A percentile compares a stretch with the other conserved stretches of the same genome.
Conservation (phyloP, 805 yeast species). For the Sugiyamaella mastotermitis region DNA sequence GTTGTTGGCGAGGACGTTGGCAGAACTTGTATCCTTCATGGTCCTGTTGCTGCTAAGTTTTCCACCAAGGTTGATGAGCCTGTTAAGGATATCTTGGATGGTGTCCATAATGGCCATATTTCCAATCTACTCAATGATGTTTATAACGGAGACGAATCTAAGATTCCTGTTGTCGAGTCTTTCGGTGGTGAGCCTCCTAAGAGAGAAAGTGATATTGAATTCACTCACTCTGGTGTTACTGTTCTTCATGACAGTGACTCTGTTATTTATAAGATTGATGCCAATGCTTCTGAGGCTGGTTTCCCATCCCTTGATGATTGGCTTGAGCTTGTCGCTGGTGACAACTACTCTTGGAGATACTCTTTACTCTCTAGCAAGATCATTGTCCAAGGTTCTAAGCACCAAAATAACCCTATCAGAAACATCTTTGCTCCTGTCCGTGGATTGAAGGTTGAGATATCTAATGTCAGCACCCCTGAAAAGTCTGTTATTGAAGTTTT, state of each 20-base stretch:
- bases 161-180: slow-evolving; percentile 84
- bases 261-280: slow-evolving; percentile 36
- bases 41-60: slow-evolving; percentile 96
- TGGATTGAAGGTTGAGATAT: slow-evolving; percentile 57
- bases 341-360: slow-evolving; percentile 76
- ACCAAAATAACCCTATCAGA: slow-evolving; percentile 71
- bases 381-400: slow-evolving; percentile 80
- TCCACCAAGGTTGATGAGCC: slow-evolving; percentile 88
- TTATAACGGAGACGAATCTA: slow-evolving; percentile 63
- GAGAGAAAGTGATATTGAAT: slow-evolving; percentile 22
- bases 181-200: slow-evolving; percentile 62
- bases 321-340: slow-evolving; percentile 80
- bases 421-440: slow-evolving; percentile 73
- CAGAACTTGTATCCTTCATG: slow-evolving; percentile 98
- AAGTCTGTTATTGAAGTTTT: slow-evolving; percentile 58
- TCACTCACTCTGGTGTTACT: slow-evolving; percentile 23
- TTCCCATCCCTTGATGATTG: slow-evolving; percentile 47
- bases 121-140: slow-evolving; percentile 56
- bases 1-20: slow-evolving; percentile 95
- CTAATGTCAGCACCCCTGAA: slow-evolving; percentile 42
- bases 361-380: slow-evolving; percentile 77
- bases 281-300: slow-evolving; percentile 27
- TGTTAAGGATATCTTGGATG: slow-evolving; percentile 81
- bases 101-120: slow-evolving; percentile 87
- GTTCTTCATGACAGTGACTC: slow-evolving; percentile 18